Base-by-base conservation (phyloP, 2,329 filamentous ascomycete species). In the Diaporthe citrichinensis region DNA sequence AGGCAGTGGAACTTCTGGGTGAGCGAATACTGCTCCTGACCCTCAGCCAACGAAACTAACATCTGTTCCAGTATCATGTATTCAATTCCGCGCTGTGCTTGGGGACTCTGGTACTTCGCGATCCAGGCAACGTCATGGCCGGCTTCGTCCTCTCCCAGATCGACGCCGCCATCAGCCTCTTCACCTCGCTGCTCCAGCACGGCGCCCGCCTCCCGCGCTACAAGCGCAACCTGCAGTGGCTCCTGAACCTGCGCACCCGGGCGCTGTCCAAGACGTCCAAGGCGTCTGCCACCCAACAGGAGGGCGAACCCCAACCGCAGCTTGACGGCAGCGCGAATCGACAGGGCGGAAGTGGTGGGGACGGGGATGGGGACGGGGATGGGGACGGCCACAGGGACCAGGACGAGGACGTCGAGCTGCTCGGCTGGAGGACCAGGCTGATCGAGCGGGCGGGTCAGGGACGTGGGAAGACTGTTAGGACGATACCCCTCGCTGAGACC, bases 1-100 rank as follows among this genome's bases (percentile, higher is more conserved):
- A 72, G 69, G 20, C 69, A 72, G 51, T 72, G 69, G 69, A 72
- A 72, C 12, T 72, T 72, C 39, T 72, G 69, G 69, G 51, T 72
- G n/a, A 72, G 69, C 12, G 7, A 20, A 28, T 15, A 7, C 53
- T 72, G 10, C 20, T 34, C 34, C 12, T 57, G 14, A 10, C 12
- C 14, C 14, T 10, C 3, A 14, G 8, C 20, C 25, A 41, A 31
- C 6, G 4, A 46, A 57, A 20, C 69, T 61, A 7, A 72, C n/a
- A n/a, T 46, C 23, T 31, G n/a, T 2, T 31, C 8, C 59, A 72
- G 51, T 72, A 72, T 31, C 69, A 72, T 28, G 69, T 72, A 23
- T 72, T 72, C 53, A 72, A 72, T 23, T 72, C 34, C 1, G 69
- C 69, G 23, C 34, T 72, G 14, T 72, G 69, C 69, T 25, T 72